Evolutionary conservation across 306 rosid species (phyloP).

Genomic region (Vachellia pachyceras): DNA sequence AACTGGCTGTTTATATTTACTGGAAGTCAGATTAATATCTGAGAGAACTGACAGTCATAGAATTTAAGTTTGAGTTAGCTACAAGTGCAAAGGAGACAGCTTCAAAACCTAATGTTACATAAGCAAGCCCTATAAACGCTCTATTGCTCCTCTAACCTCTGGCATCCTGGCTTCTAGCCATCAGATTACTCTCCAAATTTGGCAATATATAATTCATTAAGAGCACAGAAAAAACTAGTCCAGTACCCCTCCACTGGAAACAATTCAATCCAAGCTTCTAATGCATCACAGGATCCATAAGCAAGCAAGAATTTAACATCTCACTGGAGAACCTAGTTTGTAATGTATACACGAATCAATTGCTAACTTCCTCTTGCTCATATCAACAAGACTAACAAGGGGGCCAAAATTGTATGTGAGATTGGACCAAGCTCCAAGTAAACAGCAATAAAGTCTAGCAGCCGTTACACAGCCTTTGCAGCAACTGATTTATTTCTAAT

Average conservation of each 20-base stretch:
- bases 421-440: neutral
- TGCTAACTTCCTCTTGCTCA: neutral
- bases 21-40: neutral
- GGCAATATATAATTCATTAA: neutral
- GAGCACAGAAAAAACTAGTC: neutral
- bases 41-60: neutral
- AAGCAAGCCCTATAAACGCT: neutral
- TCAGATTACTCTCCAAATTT: neutral
- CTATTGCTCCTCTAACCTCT: neutral
- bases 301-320: neutral
- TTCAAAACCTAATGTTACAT: neutral
- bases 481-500: conserved; percentile 3
- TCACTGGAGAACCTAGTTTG: neutral
- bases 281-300: neutral
- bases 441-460: neutral
- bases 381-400: neutral
- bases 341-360: neutral
- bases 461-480: neutral
- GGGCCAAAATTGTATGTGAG: conserved; percentile 8
- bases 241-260: neutral
- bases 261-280: neutral
- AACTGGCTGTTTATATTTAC: neutral
- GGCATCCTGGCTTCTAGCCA: neutral
- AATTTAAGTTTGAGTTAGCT: neutral
- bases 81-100: neutral